Evolutionary conservation across 1,139 yeast genomes (phyloP), one percentile per base, ranked within the genome.

Genomic region (Pneumocystis canis): DNA sequence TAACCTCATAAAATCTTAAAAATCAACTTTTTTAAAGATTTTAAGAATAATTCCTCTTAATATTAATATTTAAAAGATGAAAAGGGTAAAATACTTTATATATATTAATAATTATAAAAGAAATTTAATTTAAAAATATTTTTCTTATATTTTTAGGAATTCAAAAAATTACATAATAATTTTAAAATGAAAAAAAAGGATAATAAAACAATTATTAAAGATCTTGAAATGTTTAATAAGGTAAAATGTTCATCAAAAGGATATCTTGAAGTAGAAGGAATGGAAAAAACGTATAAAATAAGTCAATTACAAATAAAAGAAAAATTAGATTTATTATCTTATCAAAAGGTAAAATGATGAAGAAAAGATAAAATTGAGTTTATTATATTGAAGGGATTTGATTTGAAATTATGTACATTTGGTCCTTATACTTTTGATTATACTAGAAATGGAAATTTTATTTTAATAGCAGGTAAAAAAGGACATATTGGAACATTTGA

Each of bases 401-500:
- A 87, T 67, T 78, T 94, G 63, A 80, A 81, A 57, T 77, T 94
- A 66, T 80, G 80, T 20, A 87, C 87, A 66, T 85, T 84, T 72
- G 98, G 98, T 0, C 97, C 98, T 1, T 94, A 94, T 72, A 76
- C 79, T 11, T 72, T 87, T 25, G 92, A 90, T 72, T 92, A 85
- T 73, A 81, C 92, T 2, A 79, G 94, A 72, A 89, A 89, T 69
- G 98, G 99, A 63, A 83, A 96, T 67, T 85, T 85, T 67, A 74
- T 94, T 63, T 78, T 94, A 61, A 77, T 94, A 40, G 95, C 92
- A 14, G 98, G 99, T 20, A 78, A 79, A 60, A 89, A 89, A 72
- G 99, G 99, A 2, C 98, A 94, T 77, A 84, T 94, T 63, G 97
- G 98, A 0, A 82, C 95, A 3, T 85, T 94, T 77, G 97, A 94